Base-by-base conservation (phyloP, 148 eudicot genomes). In the Heliamphora exappendiculata region DNA sequence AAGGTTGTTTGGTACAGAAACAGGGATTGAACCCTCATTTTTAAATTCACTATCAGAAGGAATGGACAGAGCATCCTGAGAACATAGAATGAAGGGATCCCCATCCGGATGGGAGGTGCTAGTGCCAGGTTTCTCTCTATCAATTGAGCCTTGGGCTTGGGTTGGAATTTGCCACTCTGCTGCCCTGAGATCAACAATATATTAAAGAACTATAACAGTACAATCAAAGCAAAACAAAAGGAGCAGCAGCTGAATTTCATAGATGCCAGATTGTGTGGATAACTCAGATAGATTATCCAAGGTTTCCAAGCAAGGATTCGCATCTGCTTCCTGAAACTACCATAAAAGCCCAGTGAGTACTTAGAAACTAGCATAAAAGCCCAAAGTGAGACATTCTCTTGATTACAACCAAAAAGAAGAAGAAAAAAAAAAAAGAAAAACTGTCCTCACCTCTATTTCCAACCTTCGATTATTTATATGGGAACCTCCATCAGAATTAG, bases 61-160 rank as follows among this genome's bases (percentile, higher is more conserved):
- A 81, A 64, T 63, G 37, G 77, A 29, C 10, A 28, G 73, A 41
- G 53, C 53, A 73, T 82, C 71, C 31, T 63, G 77, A 60, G 37
- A 75, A 76, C 71, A 42, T 59, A 82, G 73, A 67, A 60, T 71
- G 75, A 77, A 75, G 67, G 74, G 85, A 67, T 28, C 70, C 29
- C 47, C 65, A 73, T 77, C 62, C 24, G 54, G 41, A 76, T 57
- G 29, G 65, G 75, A 42, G 24, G 49, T 67, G 62, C 24, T 60
- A 64, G 77, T 19, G 6, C 42, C 58, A 63, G 34, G 58, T 64
- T 58, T 66, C 64, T 62, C 72, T 77, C 53, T 58, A 53, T 74
- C 78, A 74, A 49, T 64, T 68, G 86, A 55, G 70, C 74, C 79
- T 87, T 88, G 58, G 90, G 89, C 85, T 86, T 93, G 28, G 91